Evolutionary conservation across 2,329 filamentous ascomycete species (phyloP).

Genomic region (Fusarium sp.): DNA sequence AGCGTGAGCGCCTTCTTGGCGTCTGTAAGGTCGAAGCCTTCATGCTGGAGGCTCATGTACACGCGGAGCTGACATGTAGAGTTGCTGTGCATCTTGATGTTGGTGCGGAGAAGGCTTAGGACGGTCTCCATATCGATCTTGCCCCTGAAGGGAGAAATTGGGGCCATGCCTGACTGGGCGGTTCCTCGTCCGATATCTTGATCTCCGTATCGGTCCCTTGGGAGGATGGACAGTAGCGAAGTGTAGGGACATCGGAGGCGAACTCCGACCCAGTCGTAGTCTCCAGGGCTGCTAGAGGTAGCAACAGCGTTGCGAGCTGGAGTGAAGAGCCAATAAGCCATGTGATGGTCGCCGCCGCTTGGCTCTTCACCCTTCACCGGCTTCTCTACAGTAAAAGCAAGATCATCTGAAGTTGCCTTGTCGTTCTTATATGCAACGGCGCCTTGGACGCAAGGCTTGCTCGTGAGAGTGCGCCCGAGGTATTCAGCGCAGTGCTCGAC

Average conservation of each 20-base stretch:
- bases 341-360: background rate
- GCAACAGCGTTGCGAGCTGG: constrained; percentile 23
- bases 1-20: constrained; percentile 27
- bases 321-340: constrained; percentile 26
- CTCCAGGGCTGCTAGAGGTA: constrained; percentile 23
- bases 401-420: background rate
- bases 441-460: background rate
- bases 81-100: constrained; percentile 40
- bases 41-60: constrained; percentile 11
- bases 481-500: constrained; percentile 21
- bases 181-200: background rate
- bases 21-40: constrained; percentile 20
- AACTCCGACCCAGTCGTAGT: constrained; percentile 45
- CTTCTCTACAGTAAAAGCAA: background rate
- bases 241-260: constrained; percentile 37
- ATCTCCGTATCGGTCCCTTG: background rate
- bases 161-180: background rate
- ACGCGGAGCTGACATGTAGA: constrained; percentile 38
- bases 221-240: background rate
- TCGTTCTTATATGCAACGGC: constrained; percentile 18
- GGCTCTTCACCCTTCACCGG: background rate
- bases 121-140: constrained; percentile 20
- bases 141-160: background rate
- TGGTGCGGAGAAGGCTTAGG: constrained; percentile 18
- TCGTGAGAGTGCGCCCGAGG: background rate